These are phyloP conservation scores for Conticribra weissflogii DNA, from an alignment of 108 stramenopile species.

Conservation along the genomic window DNA sequence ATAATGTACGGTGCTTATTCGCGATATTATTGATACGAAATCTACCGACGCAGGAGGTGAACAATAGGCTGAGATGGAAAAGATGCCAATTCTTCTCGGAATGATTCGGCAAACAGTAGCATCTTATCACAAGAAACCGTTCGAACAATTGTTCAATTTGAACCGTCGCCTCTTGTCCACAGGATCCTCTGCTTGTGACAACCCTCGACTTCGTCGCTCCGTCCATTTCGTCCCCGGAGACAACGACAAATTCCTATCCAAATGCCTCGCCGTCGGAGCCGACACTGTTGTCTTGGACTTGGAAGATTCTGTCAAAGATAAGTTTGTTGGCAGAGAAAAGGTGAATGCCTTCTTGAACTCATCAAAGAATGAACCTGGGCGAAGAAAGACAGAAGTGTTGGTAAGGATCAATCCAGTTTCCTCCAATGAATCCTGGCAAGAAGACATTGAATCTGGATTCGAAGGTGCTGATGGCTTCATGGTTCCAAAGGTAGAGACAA, in stretches of 20 bases:
- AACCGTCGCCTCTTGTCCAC: background rate
- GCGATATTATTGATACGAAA: no score
- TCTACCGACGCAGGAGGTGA: no score
- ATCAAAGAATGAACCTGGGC: background rate
- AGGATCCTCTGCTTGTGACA: background rate
- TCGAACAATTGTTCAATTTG: no score
- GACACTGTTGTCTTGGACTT: conserved; percentile 44
- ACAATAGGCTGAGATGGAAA: no score
- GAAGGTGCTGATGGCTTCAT: conserved; percentile 41
- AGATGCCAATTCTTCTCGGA: no score
- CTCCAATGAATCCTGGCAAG: conserved; percentile 27
- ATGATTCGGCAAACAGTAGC: no score
- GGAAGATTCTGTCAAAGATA: conserved; percentile 51
- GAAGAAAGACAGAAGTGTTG: conserved; percentile 19
- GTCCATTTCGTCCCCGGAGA: conserved; percentile 53
- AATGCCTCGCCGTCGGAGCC: conserved; percentile 35
- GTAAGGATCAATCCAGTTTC: conserved; percentile 49
- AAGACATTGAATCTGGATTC: conserved; percentile 26
- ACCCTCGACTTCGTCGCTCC: conserved; percentile 38
- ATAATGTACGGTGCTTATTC: no score
- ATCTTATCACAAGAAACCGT: no score
- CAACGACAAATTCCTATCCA: conserved; percentile 38
- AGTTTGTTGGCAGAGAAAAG: conserved; percentile 22
- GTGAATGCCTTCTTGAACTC: conserved; percentile 25
- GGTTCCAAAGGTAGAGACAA: conserved; percentile 51